A percentile compares a stretch with the other conserved stretches of the same genome.
These are phyloP conservation scores for Sicyos edulis DNA, from an alignment of 306 rosid genomes.

Conservation along the genomic window DNA sequence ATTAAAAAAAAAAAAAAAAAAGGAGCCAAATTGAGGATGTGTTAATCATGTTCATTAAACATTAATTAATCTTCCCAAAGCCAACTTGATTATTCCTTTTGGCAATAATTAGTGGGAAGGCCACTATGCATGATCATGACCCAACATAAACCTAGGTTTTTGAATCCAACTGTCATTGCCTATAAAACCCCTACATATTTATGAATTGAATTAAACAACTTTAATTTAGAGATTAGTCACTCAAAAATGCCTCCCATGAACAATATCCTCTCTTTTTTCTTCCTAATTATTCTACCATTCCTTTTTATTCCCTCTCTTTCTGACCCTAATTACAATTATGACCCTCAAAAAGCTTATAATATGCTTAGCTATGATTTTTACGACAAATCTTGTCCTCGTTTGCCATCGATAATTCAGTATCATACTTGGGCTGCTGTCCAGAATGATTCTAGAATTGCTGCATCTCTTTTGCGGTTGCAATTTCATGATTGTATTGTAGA, in stretches of 20 bases:
- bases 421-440: slow-evolving; percentile 40
- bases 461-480: slow-evolving; percentile 67
- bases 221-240: background rate
- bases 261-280: slow-evolving; percentile 17
- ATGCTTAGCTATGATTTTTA: slow-evolving; percentile 43
- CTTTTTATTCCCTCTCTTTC: too few relatives aligned
- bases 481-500: slow-evolving; percentile 73
- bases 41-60: background rate
- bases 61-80: background rate
- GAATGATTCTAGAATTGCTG: slow-evolving; percentile 56
- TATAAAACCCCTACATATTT: slow-evolving; percentile 4
- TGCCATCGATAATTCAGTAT: slow-evolving; percentile 34
- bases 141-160: background rate
- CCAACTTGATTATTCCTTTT: background rate
- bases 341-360: too few relatives aligned
- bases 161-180: background rate
- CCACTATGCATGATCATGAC: slow-evolving; percentile 1
- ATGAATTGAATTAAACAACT: background rate
- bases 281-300: background rate
- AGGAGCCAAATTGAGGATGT: slow-evolving; percentile 5
- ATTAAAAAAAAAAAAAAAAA: too few relatives aligned
- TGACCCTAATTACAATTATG: too few relatives aligned
- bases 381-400: slow-evolving; percentile 43
- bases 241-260: slow-evolving; percentile 23
- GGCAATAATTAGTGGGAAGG: background rate